Base-by-base conservation (phyloP, 148 eudicot species). In the Chenopodium formosanum region DNA sequence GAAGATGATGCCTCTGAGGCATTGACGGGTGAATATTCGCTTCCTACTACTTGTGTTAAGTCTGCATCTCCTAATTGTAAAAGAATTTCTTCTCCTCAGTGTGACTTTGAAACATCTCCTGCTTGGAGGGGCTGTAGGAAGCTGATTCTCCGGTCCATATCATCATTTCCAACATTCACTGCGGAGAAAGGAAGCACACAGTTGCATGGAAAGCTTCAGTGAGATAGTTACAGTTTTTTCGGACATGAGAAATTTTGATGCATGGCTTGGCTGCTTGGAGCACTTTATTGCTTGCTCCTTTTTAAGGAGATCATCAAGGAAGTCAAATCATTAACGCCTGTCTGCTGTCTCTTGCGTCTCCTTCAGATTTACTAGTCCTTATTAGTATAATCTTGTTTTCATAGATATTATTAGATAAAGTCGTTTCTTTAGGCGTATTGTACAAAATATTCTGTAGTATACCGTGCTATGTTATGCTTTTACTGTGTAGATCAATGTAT, bases 21-120 rank as follows among this genome's bases (percentile, higher is more conserved):
- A 34, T 78, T 75, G 70, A 50, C 73, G 44, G 82, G 62, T 73
- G 84, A 80, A 60, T 73, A 79, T 73, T 37, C 60, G 23, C 78
- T 79, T 66, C 72, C 85, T 79, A 80, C 83, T 32, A 78, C 83
- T 23, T 78, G n/a, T 63, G 80, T 86, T 32, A 88, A 84, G 77
- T 82, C 89, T 63, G 40, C 83, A 66, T 88, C 91, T 76, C 91
- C 89, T 31, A 88, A 84, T 69, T 66, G 83, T 77, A 88, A 88
- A 80, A 83, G 91, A 77, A 81, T 88, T 60, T 86, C 88, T 46
- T 84, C 88, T 79, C 86, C 82, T 72, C 83, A 81, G 60, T 72
- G 47, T 60, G 83, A 67, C 63, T 29, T 70, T 56, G 80, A 83
- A 50, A 31, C 82, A 46, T 86, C 86, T 80, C 82, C 90, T 58